Evolutionary conservation across 2,329 filamentous ascomycete species (phyloP), one percentile per base, ranked within the genome.

Genomic region (Aspergillus sp.): DNA sequence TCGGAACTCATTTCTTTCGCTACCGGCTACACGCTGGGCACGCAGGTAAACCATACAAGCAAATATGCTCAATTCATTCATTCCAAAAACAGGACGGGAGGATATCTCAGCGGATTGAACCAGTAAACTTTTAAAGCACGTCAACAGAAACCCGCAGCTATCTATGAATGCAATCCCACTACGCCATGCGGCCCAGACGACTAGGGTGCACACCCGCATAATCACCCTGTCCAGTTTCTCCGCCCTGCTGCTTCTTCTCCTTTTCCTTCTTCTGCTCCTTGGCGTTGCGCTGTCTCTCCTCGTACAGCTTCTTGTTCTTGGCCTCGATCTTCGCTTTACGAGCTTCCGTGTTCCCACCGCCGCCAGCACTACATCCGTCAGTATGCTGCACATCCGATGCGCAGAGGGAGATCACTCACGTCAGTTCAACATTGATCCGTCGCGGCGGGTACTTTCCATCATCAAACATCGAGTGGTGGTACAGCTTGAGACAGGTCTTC

Each of bases 371-470:
- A 58, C 13, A 19, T 13, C 10, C 24, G 38, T 40, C 35, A 46
- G 49, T 45, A 8, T 20, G 44, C 35, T 19, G 52, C 14, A 32
- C 4, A 22, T 35, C 24, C 24, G 40, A n/a, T 44, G 20, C 46
- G 49, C 49, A 38, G 17, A 24, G 42, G 19, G 30, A 36, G 36
- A 20, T n/a, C 32, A 81, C 85, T 73, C 73, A 90, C 82, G 91
- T 96, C 60, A 97, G 75, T 75, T 96, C 93, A 22, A 96, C 89
- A 68, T 96, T 96, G 65, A 97, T 95, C 73, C 86, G 88, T 62
- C 93, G 80, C 47, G 85, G 75, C 1, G 73, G 71, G 30, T 71
- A 76, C 63, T 75, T 76, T 35, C 76, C 76, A 49, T 81, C 79
- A 53, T 83, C 76, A 68, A 96, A 95, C 58, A 81, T 80, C 54